Evolutionary conservation across 139 green algal genomes (phyloP).

Genomic region (Yamagishiella unicocca): DNA sequence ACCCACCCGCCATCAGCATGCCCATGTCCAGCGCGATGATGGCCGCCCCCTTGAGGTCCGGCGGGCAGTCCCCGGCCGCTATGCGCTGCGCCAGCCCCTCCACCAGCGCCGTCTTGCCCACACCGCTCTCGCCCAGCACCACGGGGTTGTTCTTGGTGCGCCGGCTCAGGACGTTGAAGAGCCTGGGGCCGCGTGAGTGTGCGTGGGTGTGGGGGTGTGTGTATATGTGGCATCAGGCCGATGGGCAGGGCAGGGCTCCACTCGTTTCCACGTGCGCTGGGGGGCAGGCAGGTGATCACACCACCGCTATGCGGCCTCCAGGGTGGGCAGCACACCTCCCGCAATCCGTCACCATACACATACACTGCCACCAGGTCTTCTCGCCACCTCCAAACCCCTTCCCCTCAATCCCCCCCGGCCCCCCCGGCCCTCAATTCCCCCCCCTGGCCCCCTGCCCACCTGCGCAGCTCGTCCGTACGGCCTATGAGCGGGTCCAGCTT

Average conservation of each 20-base stretch:
- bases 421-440: no score
- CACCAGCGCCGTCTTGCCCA: conserved; percentile 90
- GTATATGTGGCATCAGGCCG: no score
- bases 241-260: no score
- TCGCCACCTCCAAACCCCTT: no score
- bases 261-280: no score
- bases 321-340: no score
- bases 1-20: conserved; percentile 88
- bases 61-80: conserved; percentile 91
- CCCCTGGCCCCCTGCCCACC: conserved; percentile 49
- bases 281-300: no score
- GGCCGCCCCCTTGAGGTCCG: conserved; percentile 76
- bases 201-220: conserved; percentile 59
- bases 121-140: conserved; percentile 87
- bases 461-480: conserved; percentile 82
- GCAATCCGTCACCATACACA: no score
- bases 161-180: conserved; percentile 92
- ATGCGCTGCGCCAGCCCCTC: conserved; percentile 95
- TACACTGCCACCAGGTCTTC: no score
- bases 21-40: conserved; percentile 96
- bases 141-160: conserved; percentile 98
- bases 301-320: no score
- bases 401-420: no score
- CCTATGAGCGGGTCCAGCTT: conserved; percentile 90
- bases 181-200: conserved; percentile 43